Evolutionary conservation across 2,329 filamentous ascomycete species (phyloP), one percentile per base, ranked within the genome.

Genomic region (Penicillium sp.): DNA sequence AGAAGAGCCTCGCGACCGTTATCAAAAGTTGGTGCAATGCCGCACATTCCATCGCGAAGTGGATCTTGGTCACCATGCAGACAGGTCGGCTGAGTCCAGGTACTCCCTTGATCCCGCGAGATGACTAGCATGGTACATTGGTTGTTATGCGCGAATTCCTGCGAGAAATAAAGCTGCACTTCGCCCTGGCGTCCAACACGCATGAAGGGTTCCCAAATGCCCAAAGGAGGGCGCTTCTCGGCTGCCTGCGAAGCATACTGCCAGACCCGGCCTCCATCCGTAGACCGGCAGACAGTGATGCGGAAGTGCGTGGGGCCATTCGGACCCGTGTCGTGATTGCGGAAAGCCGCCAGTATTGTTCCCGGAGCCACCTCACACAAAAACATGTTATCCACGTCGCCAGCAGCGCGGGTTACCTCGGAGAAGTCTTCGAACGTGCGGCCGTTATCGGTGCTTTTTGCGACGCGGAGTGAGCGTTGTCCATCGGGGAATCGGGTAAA

Each of bases 171-270:
- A 52, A 76, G 59, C 53, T 75, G 72, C 1, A 76, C 61, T 51
- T 72, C 70, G 42, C 67, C 66, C 2, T 53, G 51, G 10, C 57
- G 55, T 13, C 67, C 66, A 13, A 71, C 51, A 1, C 73, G 66
- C 68, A 77, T 73, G 51, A 76, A 77, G 0, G 75, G 75, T 57
- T 77, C 75, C 75, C 75, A 77, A 17, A 76, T 61, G 0, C 75
- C 75, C 9, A 65, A 48, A 0, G 63, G 61, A 0, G 69, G 60
- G 1, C 54, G 37, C 40, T 71, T 74, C 62, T 76, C 69, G 0
- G 62, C 64, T 4, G 73, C 75, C 56, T 76, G 73, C 21, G 72
- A 68, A 2, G 70, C 63, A 55, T 66, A 77, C 3, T 52, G 52
- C 74, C 74, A 77, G 3, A 57, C 65, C 1, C 61, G 63, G 1